Conservation (phyloP, 768 basidiomycete genomes). For the Calocera viscosa region DNA sequence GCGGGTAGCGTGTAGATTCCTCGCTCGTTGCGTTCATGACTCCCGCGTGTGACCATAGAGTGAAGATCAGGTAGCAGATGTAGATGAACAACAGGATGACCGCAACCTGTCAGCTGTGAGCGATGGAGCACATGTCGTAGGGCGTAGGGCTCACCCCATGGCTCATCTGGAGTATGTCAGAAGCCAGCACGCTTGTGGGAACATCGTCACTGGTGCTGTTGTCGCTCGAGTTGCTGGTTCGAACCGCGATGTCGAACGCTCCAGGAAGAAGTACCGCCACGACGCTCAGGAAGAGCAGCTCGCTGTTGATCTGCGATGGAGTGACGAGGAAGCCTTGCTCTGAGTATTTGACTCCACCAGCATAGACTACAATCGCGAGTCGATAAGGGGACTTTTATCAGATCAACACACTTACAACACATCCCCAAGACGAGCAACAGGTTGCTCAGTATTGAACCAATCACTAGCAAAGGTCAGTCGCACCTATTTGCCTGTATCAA, state of each 20-base stretch:
- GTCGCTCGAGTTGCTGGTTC: background rate
- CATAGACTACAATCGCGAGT: conserved; percentile 40
- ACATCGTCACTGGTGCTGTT: conserved; percentile 17
- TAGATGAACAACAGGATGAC: conserved; percentile 54
- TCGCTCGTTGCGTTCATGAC: background rate
- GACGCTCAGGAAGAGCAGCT: conserved; percentile 64
- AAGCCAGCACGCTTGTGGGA: conserved; percentile 28
- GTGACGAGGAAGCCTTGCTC: conserved; percentile 71
- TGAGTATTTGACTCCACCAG: conserved; percentile 68
- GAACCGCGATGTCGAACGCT: background rate
- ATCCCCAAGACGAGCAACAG: conserved; percentile 69
- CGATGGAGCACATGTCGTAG: background rate
- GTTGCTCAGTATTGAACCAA: conserved; percentile 75
- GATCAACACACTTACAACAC: conserved; percentile 38
- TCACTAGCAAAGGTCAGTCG: conserved; percentile 34
- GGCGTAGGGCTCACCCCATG: conserved; percentile 44
- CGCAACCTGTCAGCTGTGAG: conserved; percentile 39
- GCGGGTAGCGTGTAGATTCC: background rate
- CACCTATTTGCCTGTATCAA: no score
- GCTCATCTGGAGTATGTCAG: conserved; percentile 55
- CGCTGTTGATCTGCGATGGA: conserved; percentile 62
- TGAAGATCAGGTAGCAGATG: conserved; percentile 60
- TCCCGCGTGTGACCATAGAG: conserved; percentile 56
- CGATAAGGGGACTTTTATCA: background rate
- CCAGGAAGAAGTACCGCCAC: conserved; percentile 61